Evolutionary conservation across 139 green algal species (phyloP).

Genomic region (Tetradesmus obliquus): DNA sequence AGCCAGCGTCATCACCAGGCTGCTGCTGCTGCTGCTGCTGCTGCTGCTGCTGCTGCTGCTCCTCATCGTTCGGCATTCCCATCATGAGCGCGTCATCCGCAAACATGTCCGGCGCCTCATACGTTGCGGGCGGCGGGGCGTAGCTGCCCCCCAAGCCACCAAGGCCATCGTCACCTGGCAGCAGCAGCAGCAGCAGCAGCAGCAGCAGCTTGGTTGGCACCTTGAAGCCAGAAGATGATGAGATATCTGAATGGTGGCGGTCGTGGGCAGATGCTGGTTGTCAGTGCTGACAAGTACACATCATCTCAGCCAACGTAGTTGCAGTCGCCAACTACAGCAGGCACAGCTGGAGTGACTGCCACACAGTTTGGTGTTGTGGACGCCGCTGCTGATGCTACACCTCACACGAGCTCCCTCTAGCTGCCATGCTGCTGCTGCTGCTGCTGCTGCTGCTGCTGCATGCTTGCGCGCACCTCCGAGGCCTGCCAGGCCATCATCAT

Average conservation of each 20-base stretch:
- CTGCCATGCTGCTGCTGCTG: background rate
- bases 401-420: no score
- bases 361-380: no score
- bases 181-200: no score
- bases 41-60: background rate
- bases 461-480: background rate
- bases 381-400: no score
- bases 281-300: no score
- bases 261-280: no score
- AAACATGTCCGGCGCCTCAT: background rate
- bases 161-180: background rate
- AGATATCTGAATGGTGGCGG: no score
- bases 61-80: constrained; percentile 14
- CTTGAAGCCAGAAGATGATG: no score
- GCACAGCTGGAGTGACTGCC: no score
- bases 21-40: background rate
- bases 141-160: background rate
- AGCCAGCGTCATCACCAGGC: background rate
- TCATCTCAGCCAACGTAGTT: no score
- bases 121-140: background rate
- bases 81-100: constrained; percentile 11
- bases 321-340: no score
- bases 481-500: constrained; percentile 13
- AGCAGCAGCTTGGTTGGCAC: no score
- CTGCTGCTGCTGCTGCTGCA: background rate